Conservation (phyloP, 106 monocot genomes). For the Acanthochlamys bracteata region DNA sequence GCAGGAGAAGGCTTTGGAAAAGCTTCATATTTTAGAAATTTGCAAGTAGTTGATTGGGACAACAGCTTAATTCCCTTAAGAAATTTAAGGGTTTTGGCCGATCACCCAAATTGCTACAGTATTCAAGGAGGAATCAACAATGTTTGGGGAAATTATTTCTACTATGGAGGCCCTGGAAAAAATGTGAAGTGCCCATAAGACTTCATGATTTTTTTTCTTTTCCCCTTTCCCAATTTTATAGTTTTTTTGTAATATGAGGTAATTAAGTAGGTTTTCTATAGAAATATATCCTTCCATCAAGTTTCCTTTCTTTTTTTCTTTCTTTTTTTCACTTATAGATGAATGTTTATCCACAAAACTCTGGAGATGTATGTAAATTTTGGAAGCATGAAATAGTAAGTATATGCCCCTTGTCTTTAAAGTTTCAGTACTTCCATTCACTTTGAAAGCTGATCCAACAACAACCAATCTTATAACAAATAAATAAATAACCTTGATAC, state of each 20-base stretch:
- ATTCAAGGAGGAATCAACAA: slow-evolving; percentile 49
- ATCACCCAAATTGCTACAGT: slow-evolving; percentile 73
- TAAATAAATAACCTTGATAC: too few species aligned
- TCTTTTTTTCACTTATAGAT: background rate
- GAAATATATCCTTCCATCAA: background rate
- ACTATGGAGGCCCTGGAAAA: slow-evolving; percentile 91
- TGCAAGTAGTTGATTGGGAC: slow-evolving; percentile 86
- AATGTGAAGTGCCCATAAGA: slow-evolving; percentile 56
- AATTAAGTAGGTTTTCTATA: background rate
- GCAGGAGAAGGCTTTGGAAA: slow-evolving; percentile 64
- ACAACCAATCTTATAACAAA: too few species aligned
- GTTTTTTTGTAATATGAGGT: background rate
- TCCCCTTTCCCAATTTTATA: background rate
- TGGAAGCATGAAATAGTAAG: slow-evolving; percentile 1
- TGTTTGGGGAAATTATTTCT: slow-evolving; percentile 91
- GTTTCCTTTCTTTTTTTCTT: background rate
- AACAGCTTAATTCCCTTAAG: slow-evolving; percentile 61
- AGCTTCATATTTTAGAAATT: slow-evolving; percentile 77
- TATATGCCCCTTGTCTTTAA: background rate
- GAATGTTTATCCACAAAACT: slow-evolving; percentile 4
- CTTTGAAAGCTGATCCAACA: too few species aligned
- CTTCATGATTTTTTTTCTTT: background rate
- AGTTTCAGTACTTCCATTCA: too few species aligned
- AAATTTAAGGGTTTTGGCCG: slow-evolving; percentile 55
- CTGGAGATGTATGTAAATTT: slow-evolving; percentile 1